phyloP scores from a whole-genome alignment of 2,329 filamentous ascomycete species.

The Sordariomycetes sp. region DNA sequence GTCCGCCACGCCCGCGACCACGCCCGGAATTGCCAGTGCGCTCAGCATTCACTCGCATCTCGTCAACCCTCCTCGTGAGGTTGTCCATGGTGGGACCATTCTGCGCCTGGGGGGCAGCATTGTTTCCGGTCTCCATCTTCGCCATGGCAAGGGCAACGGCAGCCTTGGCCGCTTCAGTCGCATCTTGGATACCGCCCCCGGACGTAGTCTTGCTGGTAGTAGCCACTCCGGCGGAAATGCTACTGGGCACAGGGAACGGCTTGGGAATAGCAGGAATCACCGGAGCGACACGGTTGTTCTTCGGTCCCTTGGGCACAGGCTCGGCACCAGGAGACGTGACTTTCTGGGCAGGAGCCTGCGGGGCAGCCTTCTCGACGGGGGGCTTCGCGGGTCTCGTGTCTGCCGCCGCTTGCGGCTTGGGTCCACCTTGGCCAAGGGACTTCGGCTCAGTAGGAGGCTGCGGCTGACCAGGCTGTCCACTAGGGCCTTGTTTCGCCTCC shows the following conservation, averaged over 20 bases:
- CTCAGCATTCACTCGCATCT: slow-evolving; percentile 59
- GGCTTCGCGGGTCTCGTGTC: slow-evolving; percentile 6
- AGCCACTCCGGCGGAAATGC: slow-evolving; percentile 14
- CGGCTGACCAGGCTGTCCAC: slow-evolving; percentile 28
- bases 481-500: slow-evolving; percentile 37
- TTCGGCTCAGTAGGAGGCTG: slow-evolving; percentile 42
- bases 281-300: slow-evolving; percentile 46
- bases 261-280: slow-evolving; percentile 34
- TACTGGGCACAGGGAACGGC: slow-evolving; percentile 18
- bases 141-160: slow-evolving; percentile 76
- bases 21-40: slow-evolving; percentile 38
- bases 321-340: slow-evolving; percentile 9
- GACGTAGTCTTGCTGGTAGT: slow-evolving; percentile 22
- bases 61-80: slow-evolving; percentile 62
- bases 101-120: slow-evolving; percentile 8
- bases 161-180: slow-evolving; percentile 63
- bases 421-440: slow-evolving; percentile 31
- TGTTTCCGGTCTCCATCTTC: slow-evolving; percentile 40
- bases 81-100: slow-evolving; percentile 53
- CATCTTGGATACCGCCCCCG: slow-evolving; percentile 44
- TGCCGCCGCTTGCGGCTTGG: slow-evolving; percentile 20
- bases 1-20: slow-evolving; percentile 33
- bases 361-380: not conserved
- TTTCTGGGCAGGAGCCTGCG: slow-evolving; percentile 30
- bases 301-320: slow-evolving; percentile 35